These are phyloP conservation scores for Meripilus lineatus DNA, from an alignment of 1,284 basidiomycete species.

Conservation along the genomic window DNA sequence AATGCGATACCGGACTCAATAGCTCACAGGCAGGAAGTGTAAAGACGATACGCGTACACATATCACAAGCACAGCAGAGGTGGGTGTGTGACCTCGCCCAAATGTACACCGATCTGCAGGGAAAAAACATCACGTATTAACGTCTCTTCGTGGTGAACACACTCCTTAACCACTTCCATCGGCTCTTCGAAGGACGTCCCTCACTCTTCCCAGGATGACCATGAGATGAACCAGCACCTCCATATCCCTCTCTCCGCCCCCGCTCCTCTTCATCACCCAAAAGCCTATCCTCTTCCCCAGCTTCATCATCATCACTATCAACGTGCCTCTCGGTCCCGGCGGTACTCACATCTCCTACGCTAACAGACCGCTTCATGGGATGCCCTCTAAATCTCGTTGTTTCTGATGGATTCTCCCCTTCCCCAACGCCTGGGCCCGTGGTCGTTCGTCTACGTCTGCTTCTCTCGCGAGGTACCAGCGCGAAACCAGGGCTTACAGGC, in stretches of 20 bases:
- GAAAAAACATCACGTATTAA: not conserved
- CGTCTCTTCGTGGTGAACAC: conserved; percentile 13
- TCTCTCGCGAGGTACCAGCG: conserved; percentile 50
- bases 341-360: conserved; percentile 6
- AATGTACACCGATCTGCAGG: too few relatives aligned
- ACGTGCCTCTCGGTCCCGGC: not conserved
- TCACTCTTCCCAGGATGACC: too few relatives aligned
- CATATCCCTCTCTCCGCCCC: conserved; percentile 1
- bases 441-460: conserved; percentile 32
- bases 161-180: conserved; percentile 34
- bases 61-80: too few relatives aligned
- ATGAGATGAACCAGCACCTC: not conserved
- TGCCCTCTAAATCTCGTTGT: conserved; percentile 23
- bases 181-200: conserved; percentile 14
- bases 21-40: too few relatives aligned
- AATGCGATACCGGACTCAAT: too few relatives aligned
- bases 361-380: conserved; percentile 22
- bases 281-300: not conserved
- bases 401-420: conserved; percentile 31
- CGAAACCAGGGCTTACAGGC: conserved; percentile 69
- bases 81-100: too few relatives aligned
- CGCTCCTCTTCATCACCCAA: not conserved
- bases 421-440: conserved; percentile 22
- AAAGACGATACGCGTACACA: too few relatives aligned
- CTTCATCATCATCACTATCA: not conserved